These are phyloP conservation scores for Boletus pseudo-olivaceus DNA, from an alignment of 768 basidiomycete species.

Conservation along the genomic window DNA sequence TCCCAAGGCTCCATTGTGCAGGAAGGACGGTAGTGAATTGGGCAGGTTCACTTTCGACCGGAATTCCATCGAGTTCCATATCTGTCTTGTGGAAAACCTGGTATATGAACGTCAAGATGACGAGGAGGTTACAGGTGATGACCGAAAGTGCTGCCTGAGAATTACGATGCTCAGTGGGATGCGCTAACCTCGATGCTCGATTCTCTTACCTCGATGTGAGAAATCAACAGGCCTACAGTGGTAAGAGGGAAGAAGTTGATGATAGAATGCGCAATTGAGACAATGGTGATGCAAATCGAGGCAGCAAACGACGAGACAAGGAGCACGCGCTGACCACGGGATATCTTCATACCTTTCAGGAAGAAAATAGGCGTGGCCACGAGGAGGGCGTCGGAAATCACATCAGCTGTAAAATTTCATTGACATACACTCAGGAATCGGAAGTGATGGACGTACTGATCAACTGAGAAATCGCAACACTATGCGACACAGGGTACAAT, in stretches of 20 bases:
- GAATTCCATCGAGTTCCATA: background rate
- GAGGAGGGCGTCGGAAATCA: slow-evolving; percentile 15
- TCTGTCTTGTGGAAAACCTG: slow-evolving; percentile 8
- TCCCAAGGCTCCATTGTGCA: background rate
- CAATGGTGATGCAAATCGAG: slow-evolving; percentile 20
- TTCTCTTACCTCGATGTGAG: slow-evolving; percentile 22
- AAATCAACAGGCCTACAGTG: slow-evolving; percentile 2
- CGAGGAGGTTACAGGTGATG: slow-evolving; percentile 18
- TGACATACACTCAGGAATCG: background rate
- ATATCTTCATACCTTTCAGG: slow-evolving; percentile 13
- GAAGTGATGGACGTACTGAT: slow-evolving; percentile 5
- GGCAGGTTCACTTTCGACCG: background rate
- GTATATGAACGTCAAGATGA: slow-evolving; percentile 17
- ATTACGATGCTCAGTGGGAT: background rate
- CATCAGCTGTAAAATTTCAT: slow-evolving; percentile 15
- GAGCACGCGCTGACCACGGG: slow-evolving; percentile 10
- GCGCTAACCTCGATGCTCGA: no score
- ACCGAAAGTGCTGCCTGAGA: slow-evolving; percentile 21
- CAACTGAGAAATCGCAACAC: slow-evolving; percentile 12
- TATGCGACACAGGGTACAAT: background rate
- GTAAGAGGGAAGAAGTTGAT: slow-evolving; percentile 6
- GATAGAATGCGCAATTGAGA: slow-evolving; percentile 11
- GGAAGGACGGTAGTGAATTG: slow-evolving; percentile 17
- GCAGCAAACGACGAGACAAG: slow-evolving; percentile 19
- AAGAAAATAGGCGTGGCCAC: slow-evolving; percentile 13